Evolutionary conservation across 257 asterid species (phyloP), one percentile per base, ranked within the genome.

Genomic region (Penstemon eatonii): DNA sequence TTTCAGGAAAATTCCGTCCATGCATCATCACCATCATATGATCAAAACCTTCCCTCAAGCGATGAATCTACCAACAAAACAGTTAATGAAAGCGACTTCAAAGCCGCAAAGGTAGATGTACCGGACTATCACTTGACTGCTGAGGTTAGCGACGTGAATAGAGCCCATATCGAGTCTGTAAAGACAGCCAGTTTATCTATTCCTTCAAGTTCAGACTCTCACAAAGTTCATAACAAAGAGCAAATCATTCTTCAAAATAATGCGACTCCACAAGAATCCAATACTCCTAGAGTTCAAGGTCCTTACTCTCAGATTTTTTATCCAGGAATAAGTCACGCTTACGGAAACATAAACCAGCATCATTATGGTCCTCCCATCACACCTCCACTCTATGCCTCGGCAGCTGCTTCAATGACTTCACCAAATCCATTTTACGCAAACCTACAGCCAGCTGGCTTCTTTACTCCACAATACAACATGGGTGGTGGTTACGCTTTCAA

Each of bases 401-500:
- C 74, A 50, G 70, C 80, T 44, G 54, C 78, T 65, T 66, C 59
- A 9, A 65, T 69, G 79, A 58, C 80, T 38, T 12, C 81, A 68
- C 66, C 76, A 7, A 66, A 42, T 50, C 50, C 65, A 11, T 74
- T 58, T 68, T 74, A 79, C 66, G 77, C 73, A 9, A 73, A 68
- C 68, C 51, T 76, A 40, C 82, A 69, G 52, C 72, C 80, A 58
- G 59, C 74, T 50, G 79, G 80, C 61, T 79, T 66, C 71, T 61
- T 70, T 47, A 36, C 72, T 58, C 76, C 83, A 55, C 84, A 70
- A 66, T 77, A 76, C 65, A 63, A 65, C 65, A 33, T 68, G 19
- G 79, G 82, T 73, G 79, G 82, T 73, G 78, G 78, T 18, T 82
- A 79, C 61, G 59, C 58, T 55, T 46, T 67, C 65, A 79, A 68